A percentile compares a stretch with the other conserved stretches of the same genome.
phyloP scores from a whole-genome alignment of 371 early-diverging fungal genomes.

The Batrachochytrium dendrobatidis region DNA sequence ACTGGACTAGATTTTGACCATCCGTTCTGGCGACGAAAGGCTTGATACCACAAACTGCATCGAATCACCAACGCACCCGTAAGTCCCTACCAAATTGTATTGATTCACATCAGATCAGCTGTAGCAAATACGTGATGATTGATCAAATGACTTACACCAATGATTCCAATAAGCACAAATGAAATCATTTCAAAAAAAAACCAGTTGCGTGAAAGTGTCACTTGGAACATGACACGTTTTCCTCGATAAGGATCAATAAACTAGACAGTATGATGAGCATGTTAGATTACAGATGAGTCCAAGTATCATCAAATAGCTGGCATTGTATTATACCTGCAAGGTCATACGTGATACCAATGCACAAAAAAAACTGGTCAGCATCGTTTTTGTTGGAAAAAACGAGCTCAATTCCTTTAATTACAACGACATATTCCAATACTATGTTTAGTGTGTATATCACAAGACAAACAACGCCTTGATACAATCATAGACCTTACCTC shows the following conservation, averaged over 20 bases:
- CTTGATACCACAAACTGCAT: slow-evolving; percentile 22
- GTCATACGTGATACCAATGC: slow-evolving; percentile 86
- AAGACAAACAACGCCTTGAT: neutral
- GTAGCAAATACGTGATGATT: neutral
- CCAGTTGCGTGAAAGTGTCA: slow-evolving; percentile 81
- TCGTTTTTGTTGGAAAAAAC: slow-evolving; percentile 85
- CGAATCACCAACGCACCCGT: slow-evolving; percentile 82
- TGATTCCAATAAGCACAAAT: slow-evolving; percentile 76
- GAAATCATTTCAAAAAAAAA: slow-evolving; percentile 75
- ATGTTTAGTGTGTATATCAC: no score
- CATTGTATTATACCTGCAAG: slow-evolving; percentile 44
- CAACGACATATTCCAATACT: no score
- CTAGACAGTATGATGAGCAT: slow-evolving; percentile 12
- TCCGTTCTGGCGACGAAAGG: slow-evolving; percentile 10
- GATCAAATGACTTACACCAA: slow-evolving; percentile 46
- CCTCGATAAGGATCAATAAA: slow-evolving; percentile 50
- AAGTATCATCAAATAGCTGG: neutral
- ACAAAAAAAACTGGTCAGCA: slow-evolving; percentile 89
- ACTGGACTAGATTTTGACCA: slow-evolving; percentile 52
- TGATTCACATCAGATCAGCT: neutral
- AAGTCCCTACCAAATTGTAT: slow-evolving; percentile 49
- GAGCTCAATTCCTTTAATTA: slow-evolving; percentile 80
- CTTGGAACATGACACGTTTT: slow-evolving; percentile 89
- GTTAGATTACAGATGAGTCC: neutral
- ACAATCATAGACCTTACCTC: slow-evolving; percentile 29